Evolutionary conservation across 1,139 yeast species (phyloP).

Genomic region (Wickerhamiella pararugosa): DNA sequence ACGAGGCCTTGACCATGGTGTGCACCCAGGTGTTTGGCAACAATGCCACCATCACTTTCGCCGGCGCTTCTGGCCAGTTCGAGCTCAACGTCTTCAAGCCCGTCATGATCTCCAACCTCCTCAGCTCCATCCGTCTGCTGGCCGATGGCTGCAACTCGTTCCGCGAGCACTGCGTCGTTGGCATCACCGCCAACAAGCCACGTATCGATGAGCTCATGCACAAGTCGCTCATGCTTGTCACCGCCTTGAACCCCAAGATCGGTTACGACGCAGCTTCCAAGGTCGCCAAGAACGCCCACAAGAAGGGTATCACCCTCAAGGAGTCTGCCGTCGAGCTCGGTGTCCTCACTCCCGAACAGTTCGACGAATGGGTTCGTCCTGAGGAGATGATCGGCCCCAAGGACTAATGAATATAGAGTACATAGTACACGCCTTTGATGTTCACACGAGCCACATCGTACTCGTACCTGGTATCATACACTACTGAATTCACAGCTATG

Average conservation of each 20-base stretch:
- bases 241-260: constrained; percentile 96
- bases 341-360: constrained; percentile 67
- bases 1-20: constrained; percentile 97
- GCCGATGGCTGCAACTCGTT: constrained; percentile 85
- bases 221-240: constrained; percentile 94
- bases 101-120: constrained; percentile 77
- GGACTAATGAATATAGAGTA: constrained; percentile 14
- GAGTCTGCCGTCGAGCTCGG: constrained; percentile 86
- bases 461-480: too few species aligned
- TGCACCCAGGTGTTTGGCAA: constrained; percentile 97
- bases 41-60: constrained; percentile 85
- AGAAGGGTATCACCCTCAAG: constrained; percentile 90
- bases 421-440: too few species aligned
- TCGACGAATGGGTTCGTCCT: constrained; percentile 94
- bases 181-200: constrained; percentile 76
- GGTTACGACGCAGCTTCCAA: constrained; percentile 96
- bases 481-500: too few species aligned
- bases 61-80: constrained; percentile 97
- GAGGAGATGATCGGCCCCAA: constrained; percentile 94
- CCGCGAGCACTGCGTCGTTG: constrained; percentile 89
- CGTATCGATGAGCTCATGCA: constrained; percentile 76
- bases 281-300: constrained; percentile 97
- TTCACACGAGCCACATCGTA: too few species aligned
- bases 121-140: constrained; percentile 71
- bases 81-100: constrained; percentile 98